Evolutionary conservation across 306 rosid species (phyloP), one percentile per base, ranked within the genome.

Genomic region (Cucumis melo): DNA sequence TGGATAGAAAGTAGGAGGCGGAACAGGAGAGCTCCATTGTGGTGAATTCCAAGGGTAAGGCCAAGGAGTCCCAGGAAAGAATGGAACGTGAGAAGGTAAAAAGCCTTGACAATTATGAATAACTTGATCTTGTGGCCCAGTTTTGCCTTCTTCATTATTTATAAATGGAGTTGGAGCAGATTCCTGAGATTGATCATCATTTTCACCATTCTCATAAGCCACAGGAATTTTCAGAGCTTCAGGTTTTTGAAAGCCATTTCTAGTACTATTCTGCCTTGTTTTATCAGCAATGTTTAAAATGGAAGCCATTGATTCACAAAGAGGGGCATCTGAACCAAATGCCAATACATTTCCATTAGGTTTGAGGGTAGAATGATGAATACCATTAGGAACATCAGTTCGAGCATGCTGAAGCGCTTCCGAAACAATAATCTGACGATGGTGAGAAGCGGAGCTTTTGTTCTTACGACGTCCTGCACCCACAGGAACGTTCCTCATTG

Each of bases 391-490:
- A 71, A 65, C 80, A 65, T 81, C 83, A 4, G 76, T 17, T 67
- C 48, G 85, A 39, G 80, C 79, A 46, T 68, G 80, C 60, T 82
- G 85, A 34, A 81, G 41, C 32, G 84, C 78, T 72, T 83, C 87
- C 12, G 87, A 66, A 53, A 83, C 89, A 74, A 75, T 76, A 20
- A 86, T 79, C 82, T 83, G 87, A 41, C 85, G 87, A 39, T 77
- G 83, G 46, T 86, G 89, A 24, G 87, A 79, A 60, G 83, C 75
- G 3, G 89, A 77, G 60, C 79, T 83, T 68, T 86, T 86, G 81
- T 86, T 86, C 87, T 86, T 86, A 1, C 89, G 89, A 48, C 89
- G 89, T 11, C 89, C 89, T 11, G 89, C 89, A 38, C 89, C 89
- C 42, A 86, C 89, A 1, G 89, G 89, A 13, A 86, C 89, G 39